Conservation (phyloP, 495 filamentous ascomycete species). For the Pseudomonodictys pantanalensis region DNA sequence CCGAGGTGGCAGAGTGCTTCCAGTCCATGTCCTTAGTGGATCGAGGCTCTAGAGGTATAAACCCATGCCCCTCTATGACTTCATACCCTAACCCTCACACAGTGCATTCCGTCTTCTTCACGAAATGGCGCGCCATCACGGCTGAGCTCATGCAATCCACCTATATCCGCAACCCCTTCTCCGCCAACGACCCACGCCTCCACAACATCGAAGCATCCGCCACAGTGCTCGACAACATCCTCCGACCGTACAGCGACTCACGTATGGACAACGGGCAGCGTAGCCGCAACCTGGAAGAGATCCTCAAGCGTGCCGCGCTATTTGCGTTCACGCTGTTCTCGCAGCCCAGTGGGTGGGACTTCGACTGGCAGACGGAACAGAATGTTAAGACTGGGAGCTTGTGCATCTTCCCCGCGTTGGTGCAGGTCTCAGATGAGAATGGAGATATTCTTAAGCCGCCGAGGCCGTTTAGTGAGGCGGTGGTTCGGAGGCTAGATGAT, state of each 20-base stretch:
- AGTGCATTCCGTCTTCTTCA: constrained; percentile 32
- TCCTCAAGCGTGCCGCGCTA: constrained; percentile 38
- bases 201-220: constrained; percentile 27
- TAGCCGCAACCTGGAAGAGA: constrained; percentile 38
- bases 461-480: constrained; percentile 34
- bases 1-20: constrained; percentile 29
- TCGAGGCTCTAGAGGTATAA: constrained; percentile 16
- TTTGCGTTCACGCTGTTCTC: constrained; percentile 44
- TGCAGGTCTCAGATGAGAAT: constrained; percentile 37
- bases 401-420: constrained; percentile 41
- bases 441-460: constrained; percentile 29
- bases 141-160: constrained; percentile 35
- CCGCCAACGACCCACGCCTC: constrained; percentile 30
- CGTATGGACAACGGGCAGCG: constrained; percentile 29
- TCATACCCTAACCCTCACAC: constrained; percentile 10
- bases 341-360: constrained; percentile 38
- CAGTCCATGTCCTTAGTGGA: constrained; percentile 23
- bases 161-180: constrained; percentile 29
- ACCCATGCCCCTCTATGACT: neutral
- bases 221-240: constrained; percentile 30
- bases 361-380: constrained; percentile 37
- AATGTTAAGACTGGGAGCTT: constrained; percentile 28
- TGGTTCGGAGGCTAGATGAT: constrained; percentile 31
- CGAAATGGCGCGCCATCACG: constrained; percentile 40
- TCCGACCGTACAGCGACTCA: constrained; percentile 32